Base-by-base conservation (phyloP, 2,329 filamentous ascomycete genomes). In the Epichloe scottii region DNA sequence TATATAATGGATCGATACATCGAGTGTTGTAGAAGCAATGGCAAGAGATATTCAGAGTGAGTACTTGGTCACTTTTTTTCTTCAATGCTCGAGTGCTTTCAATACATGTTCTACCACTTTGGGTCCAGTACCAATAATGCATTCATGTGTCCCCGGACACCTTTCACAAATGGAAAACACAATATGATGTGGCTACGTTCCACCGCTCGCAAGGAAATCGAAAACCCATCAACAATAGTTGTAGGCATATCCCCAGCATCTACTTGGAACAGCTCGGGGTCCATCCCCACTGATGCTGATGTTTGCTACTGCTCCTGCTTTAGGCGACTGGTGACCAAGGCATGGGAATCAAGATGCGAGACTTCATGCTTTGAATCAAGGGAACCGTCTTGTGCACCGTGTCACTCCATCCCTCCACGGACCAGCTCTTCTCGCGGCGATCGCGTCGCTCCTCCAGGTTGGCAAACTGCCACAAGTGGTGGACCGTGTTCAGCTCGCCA, bases 341-440 rank as follows among this genome's bases (percentile, higher is more conserved):
- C 85, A 96, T 90, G 12, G 93, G 89, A 54, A 97, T 84, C 64
- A 98, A 68, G 61, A 98, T 89, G 60, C 87, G 79, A 64, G 89
- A 95, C 78, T 93, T 89, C 93, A 98, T 98, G 53, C 75, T 83
- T 73, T 96, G 90, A 61, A 98, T 98, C 56, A 98, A 77, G 34
- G 93, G 93, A 45, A 98, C 93, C 1, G 93, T 98, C 78, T 95
- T 96, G 75, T 98, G 93, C 38, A 97, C 93, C 23, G 91, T 96
- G 63, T 96, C 88, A 49, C 87, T 89, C 93, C 93, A 98, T 44
- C 93, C 93, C 64, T 95, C 87, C 40, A 95, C 81, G 57, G 82
- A 81, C 93, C 93, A 98, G 67, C 90, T 96, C 76, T 94, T 82
- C 75, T 98, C 93, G 57, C 93, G 81, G 58, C 89, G 81, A 37